Evolutionary conservation across 345 rosid species (phyloP), one percentile per base, ranked within the genome.

Genomic region (Alliaria petiolata): DNA sequence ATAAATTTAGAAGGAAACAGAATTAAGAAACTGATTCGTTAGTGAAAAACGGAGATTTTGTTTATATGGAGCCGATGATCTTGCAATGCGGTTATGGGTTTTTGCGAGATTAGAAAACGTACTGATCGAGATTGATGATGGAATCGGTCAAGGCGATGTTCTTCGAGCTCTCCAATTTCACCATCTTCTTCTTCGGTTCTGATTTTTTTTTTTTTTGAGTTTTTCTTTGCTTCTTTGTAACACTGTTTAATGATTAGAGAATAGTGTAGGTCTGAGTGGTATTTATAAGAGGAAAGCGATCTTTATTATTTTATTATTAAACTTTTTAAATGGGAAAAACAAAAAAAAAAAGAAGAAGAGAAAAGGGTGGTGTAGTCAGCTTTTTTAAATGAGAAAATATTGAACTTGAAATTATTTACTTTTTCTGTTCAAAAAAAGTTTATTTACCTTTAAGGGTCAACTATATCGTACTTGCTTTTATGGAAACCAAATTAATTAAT

Each of bases 51-150:
- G 74, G 52, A 39, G 51, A 70, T 57, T 57, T 46, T 26, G 35
- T 28, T 28, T 22, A n/a, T 50, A 35, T 14, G 13, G 62, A 52
- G 40, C 50, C 69, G 50, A 45, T 30, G 61, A 63, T 55, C 5
- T 7, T 49, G 79, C 71, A 76, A 76, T 76, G 76, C 42, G 2
- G 76, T 76, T 76, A 50, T 39, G 6, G 36, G 7, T 54, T 44
- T 30, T 17, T 22, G 6, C 30, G 35, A 35, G 14, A 50, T 26
- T 6, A 31, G 20, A 4, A 20, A 50, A 65, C 80, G 5, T 66
- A 77, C 80, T 77, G 80, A 30, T 77, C 73, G 7, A 77, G 31
- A 43, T 77, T 77, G 63, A 77, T 13, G 46, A 65, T 3, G 31
- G 76, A 52, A 31, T 77, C 80, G 34, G 77, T 65, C 52, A 44